Conservation (phyloP, 2,329 filamentous ascomycete species). For the Grosmannia serpens region DNA sequence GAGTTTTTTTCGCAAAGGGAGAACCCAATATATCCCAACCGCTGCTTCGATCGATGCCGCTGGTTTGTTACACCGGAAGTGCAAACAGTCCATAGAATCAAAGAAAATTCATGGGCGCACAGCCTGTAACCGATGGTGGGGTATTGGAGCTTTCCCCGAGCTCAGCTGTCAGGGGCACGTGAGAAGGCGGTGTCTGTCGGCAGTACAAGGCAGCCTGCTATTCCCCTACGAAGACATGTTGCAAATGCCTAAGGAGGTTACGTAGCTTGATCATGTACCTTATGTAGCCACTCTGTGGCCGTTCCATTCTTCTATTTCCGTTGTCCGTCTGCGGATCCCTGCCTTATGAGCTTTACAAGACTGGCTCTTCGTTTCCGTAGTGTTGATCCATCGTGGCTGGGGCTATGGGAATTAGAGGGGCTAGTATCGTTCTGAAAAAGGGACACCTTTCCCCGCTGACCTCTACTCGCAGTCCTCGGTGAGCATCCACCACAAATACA, state of each 20-base stretch:
- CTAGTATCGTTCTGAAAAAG: not conserved
- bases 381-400: not conserved
- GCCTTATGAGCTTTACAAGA: not conserved
- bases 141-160: not conserved
- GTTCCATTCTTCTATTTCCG: not conserved
- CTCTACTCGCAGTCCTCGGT: not conserved
- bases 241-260: too few species aligned
- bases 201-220: not conserved
- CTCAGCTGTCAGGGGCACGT: not conserved
- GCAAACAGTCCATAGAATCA: not conserved
- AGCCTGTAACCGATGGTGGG: not conserved
- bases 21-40: not conserved
- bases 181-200: not conserved
- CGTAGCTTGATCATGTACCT: not conserved
- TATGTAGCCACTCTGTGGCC: not conserved
- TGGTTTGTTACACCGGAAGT: not conserved
- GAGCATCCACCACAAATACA: not conserved
- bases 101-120: not conserved
- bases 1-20: not conserved
- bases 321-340: not conserved
- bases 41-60: not conserved
- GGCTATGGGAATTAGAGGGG: not conserved
- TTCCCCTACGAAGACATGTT: not conserved
- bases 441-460: slow-evolving; percentile 1
- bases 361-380: not conserved